A percentile compares a stretch with the other conserved stretches of the same genome.
Evolutionary conservation across 352 stramenopile species (phyloP).

Genomic region (Phytopythium litorale): DNA sequence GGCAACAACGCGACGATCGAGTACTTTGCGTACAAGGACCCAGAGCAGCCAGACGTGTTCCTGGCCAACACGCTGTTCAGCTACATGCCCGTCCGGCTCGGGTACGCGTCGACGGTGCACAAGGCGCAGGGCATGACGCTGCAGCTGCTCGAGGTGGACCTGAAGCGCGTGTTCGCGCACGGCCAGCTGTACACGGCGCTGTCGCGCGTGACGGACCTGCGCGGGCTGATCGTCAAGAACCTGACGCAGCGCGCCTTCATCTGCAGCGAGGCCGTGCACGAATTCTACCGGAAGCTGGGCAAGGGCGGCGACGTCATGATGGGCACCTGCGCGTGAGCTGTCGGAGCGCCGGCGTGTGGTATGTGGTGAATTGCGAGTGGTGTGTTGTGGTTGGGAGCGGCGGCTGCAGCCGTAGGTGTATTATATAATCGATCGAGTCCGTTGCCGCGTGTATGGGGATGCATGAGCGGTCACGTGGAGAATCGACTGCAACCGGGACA

Average conservation of each 20-base stretch:
- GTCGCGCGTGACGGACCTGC: conserved; percentile 9
- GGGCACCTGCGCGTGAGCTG: not conserved
- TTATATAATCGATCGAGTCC: not conserved
- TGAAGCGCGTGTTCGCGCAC: conserved; percentile 8
- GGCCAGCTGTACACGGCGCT: conserved; percentile 12
- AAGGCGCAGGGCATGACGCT: conserved; percentile 12
- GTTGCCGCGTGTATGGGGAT: not conserved
- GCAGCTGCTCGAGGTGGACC: conserved; percentile 9
- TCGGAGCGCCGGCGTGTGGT: not conserved
- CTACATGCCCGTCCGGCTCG: conserved; percentile 10
- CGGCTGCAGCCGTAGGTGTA: not conserved
- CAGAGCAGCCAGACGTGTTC: conserved; percentile 9
- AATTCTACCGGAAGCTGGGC: conserved; percentile 7
- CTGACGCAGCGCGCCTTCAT: conserved; percentile 4
- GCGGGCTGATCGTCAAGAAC: conserved; percentile 11
- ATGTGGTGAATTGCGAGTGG: not conserved
- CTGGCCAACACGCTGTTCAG: conserved; percentile 8
- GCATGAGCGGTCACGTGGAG: too few species aligned
- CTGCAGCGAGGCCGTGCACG: conserved; percentile 5
- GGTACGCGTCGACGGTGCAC: conserved; percentile 11
- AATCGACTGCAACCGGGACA: not conserved
- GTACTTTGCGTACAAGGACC: conserved; percentile 12
- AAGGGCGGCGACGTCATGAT: not conserved
- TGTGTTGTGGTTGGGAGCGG: not conserved
- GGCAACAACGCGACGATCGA: conserved; percentile 9